Percentiles rank a stretch among this genome's conserved stretches.
Evolutionary conservation across 441 rosid species (phyloP).

Genomic region (Euphorbia corollata): DNA sequence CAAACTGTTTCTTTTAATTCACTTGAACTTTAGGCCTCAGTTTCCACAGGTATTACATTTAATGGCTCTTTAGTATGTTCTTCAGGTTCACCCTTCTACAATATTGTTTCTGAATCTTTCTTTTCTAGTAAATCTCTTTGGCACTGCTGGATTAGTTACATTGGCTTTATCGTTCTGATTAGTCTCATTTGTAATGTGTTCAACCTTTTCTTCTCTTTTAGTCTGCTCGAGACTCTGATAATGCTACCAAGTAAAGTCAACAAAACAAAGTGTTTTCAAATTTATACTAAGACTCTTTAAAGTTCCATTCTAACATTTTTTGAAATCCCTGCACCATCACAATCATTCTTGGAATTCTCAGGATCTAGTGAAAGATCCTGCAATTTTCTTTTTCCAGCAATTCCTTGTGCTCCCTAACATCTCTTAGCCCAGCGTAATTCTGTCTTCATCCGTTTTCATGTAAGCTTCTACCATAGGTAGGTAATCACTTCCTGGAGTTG

Average conservation of each 20-base stretch:
- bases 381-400: conserved; percentile 1
- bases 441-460: conserved; percentile 7
- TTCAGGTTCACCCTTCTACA: neutral
- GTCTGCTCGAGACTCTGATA: conserved; percentile 20
- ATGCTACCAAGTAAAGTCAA: conserved; percentile 7
- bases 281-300: neutral
- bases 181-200: conserved; percentile 9
- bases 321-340: conserved; percentile 6
- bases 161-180: conserved; percentile 11
- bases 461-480: neutral
- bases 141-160: neutral
- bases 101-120: too few relatives aligned
- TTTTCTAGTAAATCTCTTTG: neutral
- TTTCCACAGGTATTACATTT: neutral
- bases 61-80: conserved; percentile 17
- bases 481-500: neutral
- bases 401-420: neutral
- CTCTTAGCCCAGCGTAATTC: neutral
- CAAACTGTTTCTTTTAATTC: conserved; percentile 10
- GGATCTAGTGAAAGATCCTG: conserved; percentile 11
- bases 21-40: conserved; percentile 11
- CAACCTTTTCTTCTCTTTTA: conserved; percentile 12
- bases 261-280: conserved; percentile 2
- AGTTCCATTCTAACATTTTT: conserved; percentile 23
- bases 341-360: conserved; percentile 15